Percentiles rank a stretch among this genome's conserved stretches.
Evolutionary conservation across 164 flowering plant species (phyloP).

Genomic region (Magnolia sinica): DNA sequence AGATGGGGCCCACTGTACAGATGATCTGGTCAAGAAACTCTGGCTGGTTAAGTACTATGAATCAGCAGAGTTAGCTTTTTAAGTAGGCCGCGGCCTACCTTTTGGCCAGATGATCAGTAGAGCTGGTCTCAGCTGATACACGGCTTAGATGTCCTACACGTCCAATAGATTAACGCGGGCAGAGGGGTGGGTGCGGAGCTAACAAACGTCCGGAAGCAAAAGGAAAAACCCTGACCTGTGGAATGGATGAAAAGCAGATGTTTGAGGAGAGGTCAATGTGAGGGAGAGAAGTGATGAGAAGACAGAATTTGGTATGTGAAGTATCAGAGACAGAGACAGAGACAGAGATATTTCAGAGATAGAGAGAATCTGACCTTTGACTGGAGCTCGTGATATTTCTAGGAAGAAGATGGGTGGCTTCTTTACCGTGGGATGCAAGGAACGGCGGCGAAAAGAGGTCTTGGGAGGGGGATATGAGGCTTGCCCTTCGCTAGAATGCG

Average conservation of each 20-base stretch:
- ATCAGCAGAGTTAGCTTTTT: neutral
- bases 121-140: no score
- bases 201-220: neutral
- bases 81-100: no score
- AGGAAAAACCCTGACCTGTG: neutral
- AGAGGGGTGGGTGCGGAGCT: neutral
- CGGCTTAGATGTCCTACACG: no score
- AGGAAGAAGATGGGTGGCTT: neutral
- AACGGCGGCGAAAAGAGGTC: no score
- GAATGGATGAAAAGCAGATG: neutral
- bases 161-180: neutral
- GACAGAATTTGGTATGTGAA: neutral
- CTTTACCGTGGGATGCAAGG: neutral
- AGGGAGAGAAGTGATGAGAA: neutral
- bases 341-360: neutral
- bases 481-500: no score
- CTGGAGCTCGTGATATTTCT: neutral
- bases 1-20: no score
- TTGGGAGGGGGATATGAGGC: no score
- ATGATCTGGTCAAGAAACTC: no score
- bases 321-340: neutral
- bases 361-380: neutral
- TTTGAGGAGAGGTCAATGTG: neutral
- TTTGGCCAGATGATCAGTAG: no score
- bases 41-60: neutral